phyloP scores from a whole-genome alignment of 768 basidiomycete genomes.

The Sporobolomyces phaffii region DNA sequence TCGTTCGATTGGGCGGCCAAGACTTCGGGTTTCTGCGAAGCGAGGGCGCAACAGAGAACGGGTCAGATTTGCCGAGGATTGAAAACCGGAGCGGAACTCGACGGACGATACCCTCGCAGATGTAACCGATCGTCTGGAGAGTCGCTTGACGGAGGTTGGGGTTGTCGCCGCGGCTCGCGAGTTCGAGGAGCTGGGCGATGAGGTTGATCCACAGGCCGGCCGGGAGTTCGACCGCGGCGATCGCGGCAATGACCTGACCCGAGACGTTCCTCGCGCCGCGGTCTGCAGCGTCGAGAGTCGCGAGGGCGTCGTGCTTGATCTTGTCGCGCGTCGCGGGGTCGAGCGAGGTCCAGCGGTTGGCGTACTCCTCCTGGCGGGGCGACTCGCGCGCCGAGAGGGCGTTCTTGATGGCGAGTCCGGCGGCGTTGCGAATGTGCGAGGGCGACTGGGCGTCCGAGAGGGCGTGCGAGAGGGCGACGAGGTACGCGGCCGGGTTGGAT shows the following conservation, averaged over 20 bases:
- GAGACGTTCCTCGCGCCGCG: constrained; percentile 75
- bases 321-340: constrained; percentile 62
- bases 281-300: constrained; percentile 67
- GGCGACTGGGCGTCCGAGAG: constrained; percentile 68
- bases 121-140: constrained; percentile 89
- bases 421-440: constrained; percentile 78
- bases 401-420: constrained; percentile 94
- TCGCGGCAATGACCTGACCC: constrained; percentile 87
- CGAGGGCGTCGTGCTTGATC: constrained; percentile 80
- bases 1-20: constrained; percentile 84
- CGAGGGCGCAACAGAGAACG: constrained; percentile 21
- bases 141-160: constrained; percentile 66
- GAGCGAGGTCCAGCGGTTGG: constrained; percentile 71
- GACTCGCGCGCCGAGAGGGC: constrained; percentile 87
- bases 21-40: constrained; percentile 81
- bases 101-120: constrained; percentile 93
- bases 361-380: constrained; percentile 66
- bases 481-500: constrained; percentile 56
- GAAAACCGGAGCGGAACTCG: neutral
- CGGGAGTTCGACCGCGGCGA: constrained; percentile 88
- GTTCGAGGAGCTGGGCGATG: constrained; percentile 77
- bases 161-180: constrained; percentile 67
- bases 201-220: constrained; percentile 73
- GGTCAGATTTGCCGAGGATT: neutral
- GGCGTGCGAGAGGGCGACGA: constrained; percentile 79